Conservation (phyloP, 805 yeast genomes). For the Lipomyces yamadae region DNA sequence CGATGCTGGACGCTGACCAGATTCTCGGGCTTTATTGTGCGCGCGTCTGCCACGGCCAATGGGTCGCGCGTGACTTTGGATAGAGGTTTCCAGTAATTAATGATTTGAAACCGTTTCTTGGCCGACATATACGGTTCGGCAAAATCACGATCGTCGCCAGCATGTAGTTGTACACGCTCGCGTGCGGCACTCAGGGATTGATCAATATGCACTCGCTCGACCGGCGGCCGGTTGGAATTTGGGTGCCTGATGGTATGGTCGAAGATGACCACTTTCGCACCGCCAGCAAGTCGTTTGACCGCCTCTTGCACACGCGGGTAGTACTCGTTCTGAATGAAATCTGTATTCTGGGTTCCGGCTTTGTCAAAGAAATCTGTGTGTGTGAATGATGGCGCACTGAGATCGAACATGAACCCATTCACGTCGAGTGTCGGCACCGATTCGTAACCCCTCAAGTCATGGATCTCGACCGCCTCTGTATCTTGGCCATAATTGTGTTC, state of each 20-base stretch:
- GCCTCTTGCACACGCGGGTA: slow-evolving; percentile 37
- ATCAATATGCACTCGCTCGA: slow-evolving; percentile 38
- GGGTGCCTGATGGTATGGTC: slow-evolving; percentile 38
- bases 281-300: slow-evolving; percentile 38
- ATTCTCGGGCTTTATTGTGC: slow-evolving; percentile 21
- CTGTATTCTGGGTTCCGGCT: slow-evolving; percentile 8
- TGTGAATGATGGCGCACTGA: slow-evolving; percentile 11
- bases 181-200: slow-evolving; percentile 38
- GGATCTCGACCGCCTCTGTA: slow-evolving; percentile 10
- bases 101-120: slow-evolving; percentile 35
- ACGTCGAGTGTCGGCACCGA: slow-evolving; percentile 26
- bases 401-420: slow-evolving; percentile 32
- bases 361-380: slow-evolving; percentile 31
- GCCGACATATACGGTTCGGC: slow-evolving; percentile 15
- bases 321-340: slow-evolving; percentile 32
- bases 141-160: slow-evolving; percentile 36
- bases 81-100: slow-evolving; percentile 41
- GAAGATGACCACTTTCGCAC: slow-evolving; percentile 33
- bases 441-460: slow-evolving; percentile 30
- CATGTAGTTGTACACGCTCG: slow-evolving; percentile 36
- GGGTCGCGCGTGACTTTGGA: slow-evolving; percentile 35
- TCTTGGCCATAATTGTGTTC: slow-evolving; percentile 25
- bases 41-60: slow-evolving; percentile 38
- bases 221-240: slow-evolving; percentile 37
- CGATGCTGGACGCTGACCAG: slow-evolving; percentile 36